phyloP scores from a whole-genome alignment of 306 rosid genomes.

The Rosa multiflora region DNA sequence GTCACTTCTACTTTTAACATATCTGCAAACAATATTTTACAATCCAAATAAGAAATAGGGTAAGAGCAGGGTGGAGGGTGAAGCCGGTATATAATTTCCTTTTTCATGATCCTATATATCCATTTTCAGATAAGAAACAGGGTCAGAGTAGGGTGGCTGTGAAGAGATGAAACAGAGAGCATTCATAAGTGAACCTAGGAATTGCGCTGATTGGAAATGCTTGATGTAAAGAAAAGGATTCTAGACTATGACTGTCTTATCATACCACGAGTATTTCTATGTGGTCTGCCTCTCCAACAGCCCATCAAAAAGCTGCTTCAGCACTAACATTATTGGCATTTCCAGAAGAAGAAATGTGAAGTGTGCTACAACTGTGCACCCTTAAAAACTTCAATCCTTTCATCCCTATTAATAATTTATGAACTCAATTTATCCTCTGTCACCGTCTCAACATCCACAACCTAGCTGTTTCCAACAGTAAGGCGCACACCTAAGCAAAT shows the following conservation, averaged over 20 bases:
- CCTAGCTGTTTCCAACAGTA: not conserved
- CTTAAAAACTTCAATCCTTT: not conserved
- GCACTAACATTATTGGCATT: not conserved
- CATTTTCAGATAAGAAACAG: not conserved
- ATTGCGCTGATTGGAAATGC: not conserved
- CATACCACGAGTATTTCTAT: not conserved
- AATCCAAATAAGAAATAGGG: slow-evolving; percentile 22
- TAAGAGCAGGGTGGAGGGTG: not conserved
- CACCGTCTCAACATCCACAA: not conserved
- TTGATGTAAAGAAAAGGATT: not conserved
- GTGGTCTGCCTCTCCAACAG: not conserved
- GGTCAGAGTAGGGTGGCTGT: not conserved
- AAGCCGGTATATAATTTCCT: not conserved
- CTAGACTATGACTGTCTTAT: not conserved
- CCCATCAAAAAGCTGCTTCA: not conserved
- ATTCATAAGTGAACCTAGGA: not conserved
- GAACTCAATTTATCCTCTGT: not conserved
- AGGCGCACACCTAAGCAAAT: not conserved
- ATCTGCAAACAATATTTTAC: slow-evolving; percentile 43
- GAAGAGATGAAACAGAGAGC: not conserved
- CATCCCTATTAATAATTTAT: not conserved
- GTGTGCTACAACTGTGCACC: not conserved
- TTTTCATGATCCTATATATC: not conserved
- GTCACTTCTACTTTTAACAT: slow-evolving; percentile 68
- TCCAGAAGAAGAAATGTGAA: not conserved